Evolutionary conservation across 2,329 filamentous ascomycete species (phyloP), one percentile per base, ranked within the genome.

Genomic region (Lachnellula willkommii): DNA sequence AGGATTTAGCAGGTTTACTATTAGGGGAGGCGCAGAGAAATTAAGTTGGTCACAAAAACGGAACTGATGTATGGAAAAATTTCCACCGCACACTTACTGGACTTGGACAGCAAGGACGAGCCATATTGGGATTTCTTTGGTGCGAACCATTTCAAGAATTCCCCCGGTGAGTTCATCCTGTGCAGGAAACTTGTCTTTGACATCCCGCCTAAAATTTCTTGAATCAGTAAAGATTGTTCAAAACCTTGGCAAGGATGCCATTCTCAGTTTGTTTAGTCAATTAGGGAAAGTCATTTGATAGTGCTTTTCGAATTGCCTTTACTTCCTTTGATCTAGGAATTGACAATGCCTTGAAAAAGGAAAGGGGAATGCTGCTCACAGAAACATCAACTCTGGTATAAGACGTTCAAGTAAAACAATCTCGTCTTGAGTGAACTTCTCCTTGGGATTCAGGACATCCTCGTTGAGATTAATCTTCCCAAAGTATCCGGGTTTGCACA

Each of bases 101-200:
- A 54, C 47, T 46, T 54, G 47, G 14, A 54, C 5, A n/a, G 47
- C 39, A n/a, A 54, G 47, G 37, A 54, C 47, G 37, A 54, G 35
- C 53, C 53, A 54, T 4, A 46, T 54, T 17, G 47, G 53, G 35
- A 54, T 50, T n/a, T 50, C 7, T 22, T 54, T 54, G 5, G 26
- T 35, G n/a, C 28, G n/a, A 20, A 47, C 8, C 53, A 55, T 55
- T 15, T 55, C 20, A 3, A 50, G 26, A 20, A 50, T 36, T 1
- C 39, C 47, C 15, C n/a, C 22, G 15, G 46, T 55, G 14, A 55
- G 47, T 24, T 55, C 53, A 45, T 55, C 46, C 15, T 55, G 26
- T 22, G 32, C 53, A 15, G 47, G 47, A 43, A 55, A 28, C 28
- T 55, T 53, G 24, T 22, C 26, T 9, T 46, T 47, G 14, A 46